Percentiles rank a stretch among this genome's conserved stretches.
phyloP scores from a whole-genome alignment of 176 grass and related monocot species.

The Oryza rufipogon region DNA sequence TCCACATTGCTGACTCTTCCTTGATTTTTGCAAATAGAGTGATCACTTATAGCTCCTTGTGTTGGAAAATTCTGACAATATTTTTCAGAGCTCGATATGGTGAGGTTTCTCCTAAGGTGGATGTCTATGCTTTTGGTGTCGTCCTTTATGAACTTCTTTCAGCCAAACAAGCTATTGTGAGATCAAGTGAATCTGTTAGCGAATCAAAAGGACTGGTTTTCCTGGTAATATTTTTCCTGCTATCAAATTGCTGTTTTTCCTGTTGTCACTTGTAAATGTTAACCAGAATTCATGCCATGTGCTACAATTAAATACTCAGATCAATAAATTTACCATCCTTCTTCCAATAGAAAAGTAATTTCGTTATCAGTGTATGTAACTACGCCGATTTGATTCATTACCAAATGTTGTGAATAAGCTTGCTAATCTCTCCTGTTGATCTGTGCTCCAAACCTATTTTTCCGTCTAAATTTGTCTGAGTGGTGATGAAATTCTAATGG shows the following conservation, averaged over 20 bases:
- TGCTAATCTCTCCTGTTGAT: neutral
- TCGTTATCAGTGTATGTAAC: neutral
- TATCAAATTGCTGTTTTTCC: neutral
- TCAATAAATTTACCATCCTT: neutral
- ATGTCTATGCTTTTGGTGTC: conserved; percentile 80
- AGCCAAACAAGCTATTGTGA: conserved; percentile 72
- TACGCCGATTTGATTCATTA: neutral
- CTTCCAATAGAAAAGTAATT: neutral
- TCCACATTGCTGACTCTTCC: too few relatives aligned
- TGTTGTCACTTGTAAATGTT: neutral
- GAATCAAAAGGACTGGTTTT: conserved; percentile 48
- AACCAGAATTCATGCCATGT: neutral
- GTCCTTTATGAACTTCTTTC: conserved; percentile 84
- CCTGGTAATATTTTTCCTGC: conserved; percentile 44
- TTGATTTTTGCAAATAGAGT: too few relatives aligned
- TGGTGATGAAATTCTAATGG: neutral
- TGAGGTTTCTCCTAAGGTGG: conserved; percentile 75
- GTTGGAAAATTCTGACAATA: too few relatives aligned
- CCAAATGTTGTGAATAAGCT: neutral
- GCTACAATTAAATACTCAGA: neutral
- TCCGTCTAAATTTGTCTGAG: neutral
- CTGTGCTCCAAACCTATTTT: neutral
- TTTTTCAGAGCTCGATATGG: conserved; percentile 59
- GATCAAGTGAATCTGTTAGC: conserved; percentile 37
- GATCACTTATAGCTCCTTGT: too few relatives aligned